Evolutionary conservation across 2,329 filamentous ascomycete species (phyloP).

Genomic region (Colletotrichum sp.): DNA sequence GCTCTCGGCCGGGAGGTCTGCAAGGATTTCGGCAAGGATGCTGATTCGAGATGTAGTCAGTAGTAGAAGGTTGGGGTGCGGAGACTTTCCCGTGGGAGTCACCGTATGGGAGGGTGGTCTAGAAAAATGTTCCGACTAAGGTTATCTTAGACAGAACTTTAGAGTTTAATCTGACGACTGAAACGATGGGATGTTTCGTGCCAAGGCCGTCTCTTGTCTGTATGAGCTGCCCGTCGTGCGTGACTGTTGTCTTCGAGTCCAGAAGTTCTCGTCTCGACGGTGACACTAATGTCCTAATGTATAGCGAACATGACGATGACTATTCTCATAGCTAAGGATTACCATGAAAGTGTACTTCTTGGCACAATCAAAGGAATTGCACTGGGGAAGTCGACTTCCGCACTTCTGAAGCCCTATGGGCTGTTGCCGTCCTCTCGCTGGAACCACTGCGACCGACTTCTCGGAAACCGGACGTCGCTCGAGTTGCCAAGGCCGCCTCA

Average conservation of each 20-base stretch:
- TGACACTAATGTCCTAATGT: accelerated
- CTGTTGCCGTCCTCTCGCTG: accelerated
- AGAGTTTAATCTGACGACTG: background rate
- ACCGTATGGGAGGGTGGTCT: background rate
- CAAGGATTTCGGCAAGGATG: slow-evolving; percentile 24
- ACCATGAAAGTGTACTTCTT: accelerated
- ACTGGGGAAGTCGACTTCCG: background rate
- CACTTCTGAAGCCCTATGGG: background rate
- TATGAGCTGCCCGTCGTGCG: background rate
- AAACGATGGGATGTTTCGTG: background rate
- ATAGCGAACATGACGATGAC: accelerated
- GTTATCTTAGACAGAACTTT: background rate
- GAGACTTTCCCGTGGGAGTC: background rate
- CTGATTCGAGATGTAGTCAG: background rate
- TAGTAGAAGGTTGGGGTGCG: background rate
- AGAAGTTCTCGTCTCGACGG: accelerated
- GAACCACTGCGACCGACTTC: background rate
- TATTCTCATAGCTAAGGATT: accelerated
- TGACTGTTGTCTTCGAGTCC: too few species aligned
- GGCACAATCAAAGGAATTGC: accelerated
- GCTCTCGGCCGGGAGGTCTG: slow-evolving; percentile 26
- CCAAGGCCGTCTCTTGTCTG: background rate
- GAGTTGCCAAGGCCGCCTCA: background rate
- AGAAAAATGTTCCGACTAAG: background rate
- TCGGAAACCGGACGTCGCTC: background rate